phyloP scores from a whole-genome alignment of 345 rosid species.

The Melastoma malabathricum region DNA sequence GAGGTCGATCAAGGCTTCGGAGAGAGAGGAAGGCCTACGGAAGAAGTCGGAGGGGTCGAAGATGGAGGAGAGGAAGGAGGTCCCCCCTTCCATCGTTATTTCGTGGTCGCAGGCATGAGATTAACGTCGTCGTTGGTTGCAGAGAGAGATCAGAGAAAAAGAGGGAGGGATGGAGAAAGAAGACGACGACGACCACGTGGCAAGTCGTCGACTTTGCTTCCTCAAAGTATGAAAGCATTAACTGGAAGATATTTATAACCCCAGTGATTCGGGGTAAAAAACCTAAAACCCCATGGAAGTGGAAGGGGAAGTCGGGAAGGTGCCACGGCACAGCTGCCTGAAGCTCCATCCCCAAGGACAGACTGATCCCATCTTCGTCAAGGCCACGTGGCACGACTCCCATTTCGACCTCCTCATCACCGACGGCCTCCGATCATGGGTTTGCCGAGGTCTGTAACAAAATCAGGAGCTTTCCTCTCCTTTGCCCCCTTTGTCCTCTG shows the following conservation, averaged over 20 bases:
- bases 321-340: conserved; percentile 53
- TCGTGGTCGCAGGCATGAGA: too few species aligned
- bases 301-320: conserved; percentile 5
- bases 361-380: conserved; percentile 43
- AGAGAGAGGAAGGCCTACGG: conserved; percentile 37
- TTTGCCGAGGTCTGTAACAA: conserved; percentile 38
- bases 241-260: too few species aligned
- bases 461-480: background rate
- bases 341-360: conserved; percentile 31
- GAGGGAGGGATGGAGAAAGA: too few species aligned
- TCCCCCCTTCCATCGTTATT: too few species aligned
- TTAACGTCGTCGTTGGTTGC: too few species aligned
- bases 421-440: conserved; percentile 64
- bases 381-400: conserved; percentile 54
- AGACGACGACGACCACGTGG: too few species aligned
- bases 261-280: too few species aligned
- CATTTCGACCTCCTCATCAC: conserved; percentile 65
- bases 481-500: background rate
- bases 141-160: too few species aligned
- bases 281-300: background rate
- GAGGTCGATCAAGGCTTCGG: conserved; percentile 88
- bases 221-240: too few species aligned
- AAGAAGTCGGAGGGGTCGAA: conserved; percentile 49
- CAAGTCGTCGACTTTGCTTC: too few species aligned
- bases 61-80: conserved; percentile 11